phyloP scores from a whole-genome alignment of 2,329 filamentous ascomycete genomes.

The Sodiomyces alkalinus region DNA sequence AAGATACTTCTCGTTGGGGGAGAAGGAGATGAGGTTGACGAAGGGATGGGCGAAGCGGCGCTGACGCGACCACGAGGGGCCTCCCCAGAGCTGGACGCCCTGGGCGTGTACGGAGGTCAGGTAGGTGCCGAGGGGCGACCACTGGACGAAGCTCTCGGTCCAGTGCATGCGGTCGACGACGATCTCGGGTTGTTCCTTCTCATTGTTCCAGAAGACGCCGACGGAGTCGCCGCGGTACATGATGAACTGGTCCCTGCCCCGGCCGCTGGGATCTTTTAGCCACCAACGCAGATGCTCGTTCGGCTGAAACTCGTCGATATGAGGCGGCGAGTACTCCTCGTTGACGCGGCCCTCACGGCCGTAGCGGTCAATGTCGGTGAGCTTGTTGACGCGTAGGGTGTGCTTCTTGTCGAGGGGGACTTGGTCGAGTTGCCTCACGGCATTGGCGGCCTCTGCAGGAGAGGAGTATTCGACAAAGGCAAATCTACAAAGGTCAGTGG shows the following conservation, averaged over 20 bases:
- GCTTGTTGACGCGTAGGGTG: conserved; percentile 89
- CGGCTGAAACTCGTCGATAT: conserved; percentile 73
- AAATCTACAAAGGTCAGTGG: too few species aligned
- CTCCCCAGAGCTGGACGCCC: conserved; percentile 95
- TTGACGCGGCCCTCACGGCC: conserved; percentile 87
- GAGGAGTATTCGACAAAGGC: conserved; percentile 96
- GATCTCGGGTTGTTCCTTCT: conserved; percentile 74
- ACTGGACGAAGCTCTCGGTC: conserved; percentile 97
- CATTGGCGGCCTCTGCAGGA: conserved; percentile 74
- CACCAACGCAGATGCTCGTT: conserved; percentile 93
- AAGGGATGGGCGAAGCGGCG: conserved; percentile 90
- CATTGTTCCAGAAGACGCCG: conserved; percentile 96
- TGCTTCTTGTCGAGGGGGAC: conserved; percentile 93
- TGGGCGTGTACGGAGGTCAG: conserved; percentile 90
- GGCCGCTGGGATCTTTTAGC: conserved; percentile 64
- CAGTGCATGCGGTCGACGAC: conserved; percentile 88
- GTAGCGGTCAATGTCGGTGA: conserved; percentile 94
- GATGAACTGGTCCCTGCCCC: conserved; percentile 86
- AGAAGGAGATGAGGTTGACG: conserved; percentile 93
- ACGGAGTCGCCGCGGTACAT: conserved; percentile 89
- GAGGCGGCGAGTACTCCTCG: conserved; percentile 72
- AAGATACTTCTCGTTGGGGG: conserved; percentile 79
- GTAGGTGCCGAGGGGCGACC: conserved; percentile 90
- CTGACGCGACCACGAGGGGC: conserved; percentile 73
- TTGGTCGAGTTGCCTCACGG: conserved; percentile 75